Percentiles rank a stretch among this genome's conserved stretches.
Evolutionary conservation across 345 rosid species (phyloP).

Genomic region (Eucalyptus globulus): DNA sequence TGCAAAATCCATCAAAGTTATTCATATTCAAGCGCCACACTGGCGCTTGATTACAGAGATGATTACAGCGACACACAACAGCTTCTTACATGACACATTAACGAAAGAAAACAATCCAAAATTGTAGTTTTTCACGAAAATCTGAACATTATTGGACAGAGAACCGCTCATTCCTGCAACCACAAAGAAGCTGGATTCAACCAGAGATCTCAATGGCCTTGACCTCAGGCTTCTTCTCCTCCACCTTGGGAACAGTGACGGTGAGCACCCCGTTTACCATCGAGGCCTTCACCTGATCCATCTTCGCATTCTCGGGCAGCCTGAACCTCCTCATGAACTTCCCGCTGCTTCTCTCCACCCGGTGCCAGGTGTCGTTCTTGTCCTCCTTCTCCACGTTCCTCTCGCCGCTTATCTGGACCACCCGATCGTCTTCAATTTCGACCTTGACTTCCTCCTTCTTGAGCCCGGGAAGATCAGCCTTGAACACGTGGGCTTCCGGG

Average conservation of each 20-base stretch:
- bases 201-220: constrained; percentile 4
- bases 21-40: background rate
- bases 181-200: background rate
- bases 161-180: background rate
- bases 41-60: background rate
- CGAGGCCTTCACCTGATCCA: background rate
- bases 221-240: background rate
- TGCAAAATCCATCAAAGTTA: background rate
- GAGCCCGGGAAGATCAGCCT: constrained; percentile 9
- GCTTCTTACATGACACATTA: background rate
- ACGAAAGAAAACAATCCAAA: background rate
- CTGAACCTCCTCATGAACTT: constrained; percentile 11
- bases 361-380: constrained; percentile 10
- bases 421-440: constrained; percentile 5
- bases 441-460: constrained; percentile 12
- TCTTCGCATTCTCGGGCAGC: constrained; percentile 1
- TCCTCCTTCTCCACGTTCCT: constrained; percentile 7
- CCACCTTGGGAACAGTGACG: constrained; percentile 1
- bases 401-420: constrained; percentile 9
- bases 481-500: constrained; percentile 6
- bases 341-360: constrained; percentile 6
- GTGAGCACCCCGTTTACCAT: constrained; percentile 12
- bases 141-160: background rate
- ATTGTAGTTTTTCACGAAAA: background rate
- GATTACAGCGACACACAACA: background rate